Evolutionary conservation across 139 green algal genomes (phyloP).

Genomic region (Chlorella sp.): DNA sequence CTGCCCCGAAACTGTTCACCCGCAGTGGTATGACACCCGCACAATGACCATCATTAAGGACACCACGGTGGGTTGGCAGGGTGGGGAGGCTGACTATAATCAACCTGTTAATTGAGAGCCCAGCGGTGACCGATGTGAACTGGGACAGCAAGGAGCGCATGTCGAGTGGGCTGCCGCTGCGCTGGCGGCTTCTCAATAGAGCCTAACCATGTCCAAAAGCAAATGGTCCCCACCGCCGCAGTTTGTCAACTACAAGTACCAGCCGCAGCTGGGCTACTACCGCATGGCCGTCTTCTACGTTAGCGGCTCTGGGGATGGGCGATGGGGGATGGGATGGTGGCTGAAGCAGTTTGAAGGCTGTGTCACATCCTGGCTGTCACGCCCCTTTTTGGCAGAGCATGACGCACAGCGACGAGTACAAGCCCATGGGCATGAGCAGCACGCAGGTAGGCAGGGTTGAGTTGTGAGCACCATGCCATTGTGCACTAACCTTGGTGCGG

Average conservation of each 20-base stretch:
- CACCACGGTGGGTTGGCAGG: not conserved
- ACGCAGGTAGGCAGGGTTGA: too few species aligned
- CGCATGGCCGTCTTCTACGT: constrained; percentile 39
- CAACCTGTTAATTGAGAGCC: too few species aligned
- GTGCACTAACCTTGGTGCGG: constrained; percentile 27
- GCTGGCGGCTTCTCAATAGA: too few species aligned
- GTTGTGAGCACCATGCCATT: too few species aligned
- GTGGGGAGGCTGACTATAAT: not conserved
- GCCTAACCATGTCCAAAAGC: too few species aligned
- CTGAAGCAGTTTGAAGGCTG: not conserved
- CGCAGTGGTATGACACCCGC: constrained; percentile 44
- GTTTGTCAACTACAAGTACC: constrained; percentile 64
- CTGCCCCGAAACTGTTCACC: not conserved
- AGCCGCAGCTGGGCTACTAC: constrained; percentile 46
- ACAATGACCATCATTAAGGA: constrained; percentile 59
- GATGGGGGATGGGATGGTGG: not conserved
- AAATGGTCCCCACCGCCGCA: too few species aligned
- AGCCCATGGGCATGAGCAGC: constrained; percentile 47
- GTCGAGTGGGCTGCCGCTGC: too few species aligned
- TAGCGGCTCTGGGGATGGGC: not conserved
- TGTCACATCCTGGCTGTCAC: not conserved
- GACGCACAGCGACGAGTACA: constrained; percentile 64
- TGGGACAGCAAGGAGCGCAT: too few species aligned
- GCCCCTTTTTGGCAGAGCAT: constrained; percentile 39
- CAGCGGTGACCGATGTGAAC: too few species aligned